Conservation (phyloP, 176 grass and related monocot genomes). For the Puya raimondii region DNA sequence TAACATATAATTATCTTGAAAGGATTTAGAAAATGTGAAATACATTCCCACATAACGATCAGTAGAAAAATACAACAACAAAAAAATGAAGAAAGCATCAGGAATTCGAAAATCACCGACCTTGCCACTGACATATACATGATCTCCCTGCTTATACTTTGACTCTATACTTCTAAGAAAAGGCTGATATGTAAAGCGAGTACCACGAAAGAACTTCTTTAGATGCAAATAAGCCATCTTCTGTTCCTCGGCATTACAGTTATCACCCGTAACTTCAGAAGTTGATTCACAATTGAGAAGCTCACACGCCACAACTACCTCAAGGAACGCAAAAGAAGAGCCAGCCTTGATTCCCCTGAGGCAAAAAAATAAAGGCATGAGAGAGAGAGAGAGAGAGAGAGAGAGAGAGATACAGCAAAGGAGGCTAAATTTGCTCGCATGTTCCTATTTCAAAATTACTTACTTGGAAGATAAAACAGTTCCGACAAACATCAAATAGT, state of each 20-base stretch:
- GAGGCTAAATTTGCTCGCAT: not conserved
- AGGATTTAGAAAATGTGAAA: not conserved
- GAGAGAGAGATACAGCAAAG: not conserved
- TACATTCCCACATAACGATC: not conserved
- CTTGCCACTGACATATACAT: constrained; percentile 88
- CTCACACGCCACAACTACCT: constrained; percentile 69
- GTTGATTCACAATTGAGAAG: constrained; percentile 33
- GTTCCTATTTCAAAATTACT: constrained; percentile 25
- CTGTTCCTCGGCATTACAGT: constrained; percentile 27
- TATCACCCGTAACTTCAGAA: constrained; percentile 33
- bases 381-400: not conserved
- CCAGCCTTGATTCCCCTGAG: constrained; percentile 52
- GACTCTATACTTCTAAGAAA: constrained; percentile 67
- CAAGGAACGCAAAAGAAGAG: constrained; percentile 46
- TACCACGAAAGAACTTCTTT: constrained; percentile 66
- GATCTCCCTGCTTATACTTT: constrained; percentile 74
- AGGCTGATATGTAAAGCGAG: constrained; percentile 40
- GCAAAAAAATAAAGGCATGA: constrained; percentile 10
- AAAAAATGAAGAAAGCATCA: not conserved
- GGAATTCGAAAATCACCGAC: constrained; percentile 34
- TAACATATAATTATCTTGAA: not conserved
- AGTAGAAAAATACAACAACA: constrained; percentile 11
- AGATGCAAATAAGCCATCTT: constrained; percentile 82
- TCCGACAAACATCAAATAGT: constrained; percentile 83
- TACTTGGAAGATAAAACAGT: constrained; percentile 76